Evolutionary conservation across 306 rosid genomes (phyloP), one percentile per base, ranked within the genome.

Genomic region (Macrotyloma uniflorum): DNA sequence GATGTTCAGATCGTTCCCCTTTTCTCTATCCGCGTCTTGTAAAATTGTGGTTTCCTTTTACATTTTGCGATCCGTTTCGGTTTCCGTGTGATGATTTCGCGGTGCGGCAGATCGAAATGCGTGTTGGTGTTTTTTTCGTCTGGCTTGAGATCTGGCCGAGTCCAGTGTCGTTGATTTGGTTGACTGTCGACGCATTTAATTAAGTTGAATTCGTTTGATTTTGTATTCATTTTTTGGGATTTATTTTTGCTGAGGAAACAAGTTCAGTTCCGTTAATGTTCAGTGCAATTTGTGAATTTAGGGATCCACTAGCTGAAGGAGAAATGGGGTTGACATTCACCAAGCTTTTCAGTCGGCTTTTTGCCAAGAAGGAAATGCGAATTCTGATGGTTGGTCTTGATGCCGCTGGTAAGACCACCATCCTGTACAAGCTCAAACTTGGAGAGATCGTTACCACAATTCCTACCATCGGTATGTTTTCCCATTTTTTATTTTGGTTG

Each of bases 361-460:
- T 95, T 22, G 98, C 99, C 85, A 95, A 95, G 94, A 95, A 88
- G 76, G 99, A 96, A 86, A 96, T 96, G 99, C 82, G 99, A 83
- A 96, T 96, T 86, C 90, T 96, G 84, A 96, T 96, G 99, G 99
- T 96, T 35, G 99, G 99, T 91, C 99, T 96, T 68, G 99, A 96
- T 83, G 99, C 99, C 3, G 99, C 99, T 82, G 99, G 99, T 93
- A 96, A 96, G 94, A 96, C 99, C 55, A 95, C 99, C 67, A 95
- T 95, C 70, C 92, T 95, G 57, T 95, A 95, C 88, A 95, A 95
- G 94, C 99, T 95, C 91, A 95, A 95, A 90, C 99, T 95, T 72
- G 99, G 99, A 43, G 99, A 95, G 90, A 95, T 95, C 63, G 99
- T 95, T 85, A 95, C 99, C 1, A 95, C 99, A 15, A 95, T 95